Evolutionary conservation across 2,329 filamentous ascomycete species (phyloP).

Genomic region (Paracorniculantispora psalliotae): DNA sequence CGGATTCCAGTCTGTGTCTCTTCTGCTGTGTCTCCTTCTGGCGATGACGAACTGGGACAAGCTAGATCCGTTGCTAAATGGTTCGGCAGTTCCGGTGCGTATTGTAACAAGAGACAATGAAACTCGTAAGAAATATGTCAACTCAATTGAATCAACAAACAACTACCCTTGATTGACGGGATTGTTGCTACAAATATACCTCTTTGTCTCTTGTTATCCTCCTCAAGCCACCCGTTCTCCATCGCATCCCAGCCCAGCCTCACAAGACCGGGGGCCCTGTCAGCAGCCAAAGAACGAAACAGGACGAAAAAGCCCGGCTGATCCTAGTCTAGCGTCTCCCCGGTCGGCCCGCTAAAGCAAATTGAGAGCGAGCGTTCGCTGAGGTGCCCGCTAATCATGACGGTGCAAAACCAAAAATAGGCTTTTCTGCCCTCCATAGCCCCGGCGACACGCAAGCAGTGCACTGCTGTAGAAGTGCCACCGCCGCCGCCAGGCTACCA

Average conservation of each 20-base stretch:
- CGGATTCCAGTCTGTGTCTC: neutral
- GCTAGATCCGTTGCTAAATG: neutral
- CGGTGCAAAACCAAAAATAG: neutral
- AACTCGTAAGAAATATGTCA: neutral
- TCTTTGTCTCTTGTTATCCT: neutral
- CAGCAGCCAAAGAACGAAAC: neutral
- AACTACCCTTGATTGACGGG: no score
- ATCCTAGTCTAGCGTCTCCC: no score
- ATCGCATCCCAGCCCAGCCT: neutral
- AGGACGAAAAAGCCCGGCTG: no score
- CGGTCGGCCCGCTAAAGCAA: neutral
- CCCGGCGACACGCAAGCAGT: neutral
- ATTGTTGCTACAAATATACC: neutral
- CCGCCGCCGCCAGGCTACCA: neutral
- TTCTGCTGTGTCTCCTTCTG: neutral
- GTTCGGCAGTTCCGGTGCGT: no score
- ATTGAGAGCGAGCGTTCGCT: neutral
- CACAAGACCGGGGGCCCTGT: neutral
- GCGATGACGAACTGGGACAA: slow-evolving; percentile 1
- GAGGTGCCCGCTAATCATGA: neutral
- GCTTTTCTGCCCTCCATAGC: neutral
- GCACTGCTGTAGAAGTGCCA: no score
- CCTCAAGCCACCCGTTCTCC: neutral
- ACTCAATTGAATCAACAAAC: neutral
- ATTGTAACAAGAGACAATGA: neutral